Evolutionary conservation across 1,139 yeast genomes (phyloP).

Genomic region (Saccharomyces pastorianus): DNA sequence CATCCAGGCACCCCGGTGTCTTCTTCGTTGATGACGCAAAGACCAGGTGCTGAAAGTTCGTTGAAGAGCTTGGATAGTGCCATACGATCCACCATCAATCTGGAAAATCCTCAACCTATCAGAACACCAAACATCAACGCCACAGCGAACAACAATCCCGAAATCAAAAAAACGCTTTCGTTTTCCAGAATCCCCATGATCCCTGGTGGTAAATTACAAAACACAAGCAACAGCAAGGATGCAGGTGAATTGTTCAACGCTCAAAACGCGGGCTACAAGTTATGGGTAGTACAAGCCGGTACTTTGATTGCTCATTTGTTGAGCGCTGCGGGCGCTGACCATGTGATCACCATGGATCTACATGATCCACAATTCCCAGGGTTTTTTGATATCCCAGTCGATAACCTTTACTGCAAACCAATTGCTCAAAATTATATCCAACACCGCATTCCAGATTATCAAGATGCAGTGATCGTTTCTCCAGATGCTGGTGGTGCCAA

Average conservation of each 20-base stretch:
- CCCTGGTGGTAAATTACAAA: slow-evolving; percentile 29
- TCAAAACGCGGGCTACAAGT: slow-evolving; percentile 63
- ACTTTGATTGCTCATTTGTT: slow-evolving; percentile 82
- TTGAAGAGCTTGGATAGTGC: slow-evolving; percentile 17
- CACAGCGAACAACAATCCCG: background rate
- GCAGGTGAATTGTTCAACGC: slow-evolving; percentile 30
- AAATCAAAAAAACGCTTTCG: slow-evolving; percentile 16
- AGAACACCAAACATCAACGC: slow-evolving; percentile 3
- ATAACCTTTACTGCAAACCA: slow-evolving; percentile 81
- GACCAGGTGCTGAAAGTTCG: slow-evolving; percentile 21
- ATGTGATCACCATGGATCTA: slow-evolving; percentile 93
- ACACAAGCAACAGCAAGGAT: slow-evolving; percentile 15
- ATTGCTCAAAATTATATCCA: slow-evolving; percentile 71
- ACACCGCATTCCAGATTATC: slow-evolving; percentile 62
- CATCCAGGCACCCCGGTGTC: slow-evolving; percentile 51
- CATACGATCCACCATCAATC: slow-evolving; percentile 15
- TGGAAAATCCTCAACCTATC: slow-evolving; percentile 8
- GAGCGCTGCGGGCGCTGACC: slow-evolving; percentile 93
- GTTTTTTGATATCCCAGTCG: slow-evolving; percentile 86
- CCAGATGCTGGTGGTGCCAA: slow-evolving; percentile 99
- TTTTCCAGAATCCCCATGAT: slow-evolving; percentile 31
- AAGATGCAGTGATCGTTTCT: slow-evolving; percentile 78
- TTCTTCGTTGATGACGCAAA: slow-evolving; percentile 14
- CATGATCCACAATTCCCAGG: slow-evolving; percentile 97
- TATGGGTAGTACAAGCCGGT: slow-evolving; percentile 96